Conservation (phyloP, 2,329 filamentous ascomycete genomes). For the Neopestalotiopsis sp. region DNA sequence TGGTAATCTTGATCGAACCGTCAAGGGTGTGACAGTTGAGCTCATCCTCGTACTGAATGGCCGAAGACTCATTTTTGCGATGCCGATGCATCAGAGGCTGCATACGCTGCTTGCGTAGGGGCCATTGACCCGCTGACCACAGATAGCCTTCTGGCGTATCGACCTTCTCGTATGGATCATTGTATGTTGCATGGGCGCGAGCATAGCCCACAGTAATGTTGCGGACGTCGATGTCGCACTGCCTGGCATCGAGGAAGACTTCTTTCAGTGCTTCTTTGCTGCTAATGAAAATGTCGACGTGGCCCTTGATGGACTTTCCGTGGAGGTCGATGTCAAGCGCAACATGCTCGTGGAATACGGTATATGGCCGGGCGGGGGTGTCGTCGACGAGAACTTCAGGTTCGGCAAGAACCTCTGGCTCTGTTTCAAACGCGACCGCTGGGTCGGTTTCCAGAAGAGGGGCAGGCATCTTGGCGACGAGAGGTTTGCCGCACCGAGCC, state of each 20-base stretch:
- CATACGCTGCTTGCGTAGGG: constrained; percentile 72
- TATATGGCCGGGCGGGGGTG: constrained; percentile 43
- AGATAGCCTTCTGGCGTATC: constrained; percentile 64
- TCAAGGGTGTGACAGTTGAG: constrained; percentile 60
- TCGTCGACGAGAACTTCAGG: constrained; percentile 37
- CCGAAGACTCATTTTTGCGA: constrained; percentile 57
- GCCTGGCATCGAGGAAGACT: constrained; percentile 65
- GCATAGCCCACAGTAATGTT: constrained; percentile 58
- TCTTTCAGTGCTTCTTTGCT: constrained; percentile 59
- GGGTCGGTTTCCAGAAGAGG: constrained; percentile 32
- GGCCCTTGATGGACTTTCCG: constrained; percentile 75
- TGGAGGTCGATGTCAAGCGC: constrained; percentile 89
- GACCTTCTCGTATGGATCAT: constrained; percentile 72
- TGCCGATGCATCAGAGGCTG: constrained; percentile 54
- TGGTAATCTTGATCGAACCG: constrained; percentile 50
- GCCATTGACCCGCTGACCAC: constrained; percentile 75
- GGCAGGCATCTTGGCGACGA: constrained; percentile 35
- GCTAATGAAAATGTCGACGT: constrained; percentile 80
- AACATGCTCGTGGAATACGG: constrained; percentile 83
- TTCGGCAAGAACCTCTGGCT: constrained; percentile 27
- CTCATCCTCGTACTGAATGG: constrained; percentile 58
- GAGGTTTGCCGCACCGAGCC: constrained; percentile 12
- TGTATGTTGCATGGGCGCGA: constrained; percentile 50
- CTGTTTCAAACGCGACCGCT: constrained; percentile 23
- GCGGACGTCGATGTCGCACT: constrained; percentile 61